Evolutionary conservation across 345 rosid species (phyloP).

Genomic region (Orychophragmus violaceus): DNA sequence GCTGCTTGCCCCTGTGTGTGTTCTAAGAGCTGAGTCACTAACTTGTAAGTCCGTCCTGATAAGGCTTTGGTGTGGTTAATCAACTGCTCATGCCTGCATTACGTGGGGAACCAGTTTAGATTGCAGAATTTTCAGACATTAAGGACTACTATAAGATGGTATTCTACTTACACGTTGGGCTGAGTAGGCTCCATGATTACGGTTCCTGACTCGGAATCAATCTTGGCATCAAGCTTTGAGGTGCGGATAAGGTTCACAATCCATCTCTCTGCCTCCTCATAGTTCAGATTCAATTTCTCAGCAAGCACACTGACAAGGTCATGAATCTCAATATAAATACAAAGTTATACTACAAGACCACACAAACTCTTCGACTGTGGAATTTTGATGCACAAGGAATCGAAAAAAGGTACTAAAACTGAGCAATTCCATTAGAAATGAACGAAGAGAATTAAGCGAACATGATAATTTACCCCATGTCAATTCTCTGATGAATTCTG

Average conservation of each 20-base stretch:
- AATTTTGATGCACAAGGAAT: not conserved
- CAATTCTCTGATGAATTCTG: constrained; percentile 90
- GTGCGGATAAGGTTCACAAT: constrained; percentile 91
- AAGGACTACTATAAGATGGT: not conserved
- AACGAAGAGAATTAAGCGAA: not conserved
- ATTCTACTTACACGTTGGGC: constrained; percentile 70
- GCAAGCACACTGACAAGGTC: constrained; percentile 64
- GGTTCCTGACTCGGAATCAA: constrained; percentile 81
- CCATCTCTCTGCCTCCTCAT: constrained; percentile 97
- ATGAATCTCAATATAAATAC: not conserved
- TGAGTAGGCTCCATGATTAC: constrained; percentile 77
- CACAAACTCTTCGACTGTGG: not conserved
- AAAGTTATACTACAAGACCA: not conserved
- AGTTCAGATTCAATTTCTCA: constrained; percentile 83
- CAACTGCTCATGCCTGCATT: constrained; percentile 83
- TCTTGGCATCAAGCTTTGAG: constrained; percentile 94
- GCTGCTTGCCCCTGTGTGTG: constrained; percentile 70
- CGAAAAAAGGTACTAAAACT: not conserved
- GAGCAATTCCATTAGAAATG: not conserved
- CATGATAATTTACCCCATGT: constrained; percentile 57
- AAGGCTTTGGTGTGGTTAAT: constrained; percentile 84
- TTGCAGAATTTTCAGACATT: not conserved
- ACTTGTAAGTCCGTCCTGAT: constrained; percentile 82
- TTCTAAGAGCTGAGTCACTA: constrained; percentile 75
- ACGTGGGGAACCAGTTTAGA: not conserved